Percentiles rank a stretch among this genome's conserved stretches.
These are phyloP conservation scores for Afroboletus lepidellus DNA, from an alignment of 1,284 basidiomycete genomes.

Conservation along the genomic window DNA sequence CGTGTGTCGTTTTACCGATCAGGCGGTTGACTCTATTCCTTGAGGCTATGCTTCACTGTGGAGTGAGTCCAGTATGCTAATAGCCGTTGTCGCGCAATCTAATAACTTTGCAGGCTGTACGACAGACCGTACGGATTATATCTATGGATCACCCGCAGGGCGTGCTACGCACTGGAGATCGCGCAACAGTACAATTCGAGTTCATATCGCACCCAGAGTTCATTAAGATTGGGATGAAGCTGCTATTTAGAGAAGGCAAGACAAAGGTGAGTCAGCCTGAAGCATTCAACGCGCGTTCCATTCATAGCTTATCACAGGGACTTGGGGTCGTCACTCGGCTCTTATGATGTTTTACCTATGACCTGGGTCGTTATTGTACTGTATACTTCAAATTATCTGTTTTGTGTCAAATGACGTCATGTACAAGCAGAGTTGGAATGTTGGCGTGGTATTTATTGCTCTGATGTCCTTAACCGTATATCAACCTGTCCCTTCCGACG, in stretches of 20 bases:
- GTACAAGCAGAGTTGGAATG: conserved; percentile 21
- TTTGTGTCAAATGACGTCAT: conserved; percentile 23
- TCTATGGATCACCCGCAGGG: conserved; percentile 86
- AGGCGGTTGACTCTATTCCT: conserved; percentile 16
- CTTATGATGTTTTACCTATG: conserved; percentile 23
- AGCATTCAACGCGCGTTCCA: neutral
- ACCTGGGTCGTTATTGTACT: neutral
- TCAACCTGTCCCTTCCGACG: conserved; percentile 23
- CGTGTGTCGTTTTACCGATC: neutral
- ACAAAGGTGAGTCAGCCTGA: conserved; percentile 64
- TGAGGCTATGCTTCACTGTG: conserved; percentile 83
- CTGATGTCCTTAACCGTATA: conserved; percentile 22
- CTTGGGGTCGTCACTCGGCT: conserved; percentile 44
- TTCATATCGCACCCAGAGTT: conserved; percentile 90
- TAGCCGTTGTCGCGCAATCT: neutral
- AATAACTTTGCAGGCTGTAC: conserved; percentile 56
- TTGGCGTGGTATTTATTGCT: conserved; percentile 5
- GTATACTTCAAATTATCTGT: neutral
- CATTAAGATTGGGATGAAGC: conserved; percentile 88
- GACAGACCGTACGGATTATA: conserved; percentile 91
- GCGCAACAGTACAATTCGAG: conserved; percentile 87
- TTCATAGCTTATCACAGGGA: conserved; percentile 30
- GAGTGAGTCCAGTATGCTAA: conserved; percentile 45
- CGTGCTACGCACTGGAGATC: conserved; percentile 85
- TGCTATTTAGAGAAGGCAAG: conserved; percentile 89